Percentiles rank a stretch among this genome's conserved stretches.
phyloP scores from a whole-genome alignment of 169 alveolate species.

The Eimeria acervulina region DNA sequence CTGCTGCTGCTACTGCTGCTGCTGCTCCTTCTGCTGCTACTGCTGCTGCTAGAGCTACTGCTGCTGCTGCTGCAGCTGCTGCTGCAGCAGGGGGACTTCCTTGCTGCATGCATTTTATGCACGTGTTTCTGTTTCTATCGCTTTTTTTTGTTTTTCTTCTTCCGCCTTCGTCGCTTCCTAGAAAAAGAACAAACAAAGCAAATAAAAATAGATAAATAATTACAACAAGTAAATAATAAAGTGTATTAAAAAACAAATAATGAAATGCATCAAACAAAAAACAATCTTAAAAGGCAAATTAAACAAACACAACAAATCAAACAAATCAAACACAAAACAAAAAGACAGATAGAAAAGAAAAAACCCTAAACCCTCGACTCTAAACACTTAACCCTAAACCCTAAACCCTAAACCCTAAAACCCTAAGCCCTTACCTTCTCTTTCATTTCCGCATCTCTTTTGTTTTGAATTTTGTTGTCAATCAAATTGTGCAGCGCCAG shows the following conservation, averaged over 20 bases:
- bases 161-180: conserved; percentile 18
- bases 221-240: no score
- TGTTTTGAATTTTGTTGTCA: conserved; percentile 96
- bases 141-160: conserved; percentile 32
- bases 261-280: no score
- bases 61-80: neutral
- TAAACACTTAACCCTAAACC: neutral
- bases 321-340: no score
- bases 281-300: no score
- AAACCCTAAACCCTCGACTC: neutral
- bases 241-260: no score
- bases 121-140: neutral
- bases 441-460: conserved; percentile 87
- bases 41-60: neutral
- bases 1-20: no score
- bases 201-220: no score
- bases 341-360: no score
- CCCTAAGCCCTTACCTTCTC: conserved; percentile 50
- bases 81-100: neutral
- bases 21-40: neutral
- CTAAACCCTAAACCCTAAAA: no score
- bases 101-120: neutral
- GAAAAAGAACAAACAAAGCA: neutral
- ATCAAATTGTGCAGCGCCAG: conserved; percentile 97
- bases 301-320: no score